Base-by-base conservation (phyloP, 805 yeast species). In the Hanseniaspora guilliermondii region DNA sequence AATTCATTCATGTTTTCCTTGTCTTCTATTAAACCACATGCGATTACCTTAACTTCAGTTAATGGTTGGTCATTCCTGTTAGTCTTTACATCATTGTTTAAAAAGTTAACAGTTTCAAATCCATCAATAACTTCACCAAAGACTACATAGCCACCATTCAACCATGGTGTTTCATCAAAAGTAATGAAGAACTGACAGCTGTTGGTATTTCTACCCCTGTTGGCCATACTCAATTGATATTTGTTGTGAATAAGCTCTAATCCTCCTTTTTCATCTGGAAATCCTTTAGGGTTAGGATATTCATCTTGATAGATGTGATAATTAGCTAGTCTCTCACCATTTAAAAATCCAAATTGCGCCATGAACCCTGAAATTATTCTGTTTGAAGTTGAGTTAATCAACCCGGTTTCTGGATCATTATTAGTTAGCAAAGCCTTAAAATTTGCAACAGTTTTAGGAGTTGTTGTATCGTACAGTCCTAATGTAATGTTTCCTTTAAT, bases 151-250 rank as follows among this genome's bases (percentile, higher is more conserved):
- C 74, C 80, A 60, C 94, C 93, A 65, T 93, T 87, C 65, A 93
- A 79, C 97, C 98, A 93, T 49, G 83, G 73, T 36, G 78, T 76
- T 22, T 85, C 96, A 27, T 97, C 89, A 49, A 69, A 66, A 64
- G 96, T 88, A 72, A 93, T 84, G 77, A 89, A 89, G 68, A 89
- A 89, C 71, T 88, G 97, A 37, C 96, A 87, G 21, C 96, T 96
- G 68, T 88, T 88, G 70, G 89, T 83, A 70, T 83, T 74, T 58
- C 66, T 78, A 60, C 91, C 91, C 33, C 87, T 82, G 63, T 83
- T 83, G 61, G 91, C 91, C 91, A 83, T 83, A 2, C 87, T 81
- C 61, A 83, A 67, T 62, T 77, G 85, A 56, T 83, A 82, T 62
- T 78, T 78, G 66, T 77, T 80, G 66, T 83, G 88, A 70, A 77